Conservation (phyloP, 345 rosid species). For the Arabidopsis suecica region DNA sequence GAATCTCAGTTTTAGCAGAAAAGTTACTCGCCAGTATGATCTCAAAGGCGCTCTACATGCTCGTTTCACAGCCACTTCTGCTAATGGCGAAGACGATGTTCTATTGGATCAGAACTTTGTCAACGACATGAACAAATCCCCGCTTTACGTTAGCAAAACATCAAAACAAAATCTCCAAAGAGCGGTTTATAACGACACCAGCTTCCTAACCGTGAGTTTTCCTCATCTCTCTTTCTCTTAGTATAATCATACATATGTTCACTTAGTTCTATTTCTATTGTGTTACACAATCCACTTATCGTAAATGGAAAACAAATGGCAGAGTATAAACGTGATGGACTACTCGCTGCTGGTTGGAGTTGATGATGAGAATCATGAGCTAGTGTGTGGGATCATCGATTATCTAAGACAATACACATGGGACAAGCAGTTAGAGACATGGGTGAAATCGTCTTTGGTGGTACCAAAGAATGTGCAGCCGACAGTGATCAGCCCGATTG, state of each 20-base stretch:
- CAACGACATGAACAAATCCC: slow-evolving; percentile 87
- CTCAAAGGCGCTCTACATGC: slow-evolving; percentile 93
- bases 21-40: slow-evolving; percentile 83
- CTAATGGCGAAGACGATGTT: slow-evolving; percentile 70
- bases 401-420: slow-evolving; percentile 96
- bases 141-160: slow-evolving; percentile 80
- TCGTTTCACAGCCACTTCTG: slow-evolving; percentile 58
- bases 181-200: slow-evolving; percentile 95
- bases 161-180: slow-evolving; percentile 78
- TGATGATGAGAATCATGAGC: slow-evolving; percentile 66
- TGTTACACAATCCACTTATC: not conserved
- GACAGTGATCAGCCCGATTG: slow-evolving; percentile 87
- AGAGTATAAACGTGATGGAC: slow-evolving; percentile 96
- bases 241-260: not conserved
- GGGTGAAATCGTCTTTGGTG: slow-evolving; percentile 93
- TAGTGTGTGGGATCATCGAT: slow-evolving; percentile 96
- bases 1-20: slow-evolving; percentile 80
- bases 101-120: slow-evolving; percentile 96
- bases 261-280: not conserved
- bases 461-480: slow-evolving; percentile 84
- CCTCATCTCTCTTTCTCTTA: not conserved
- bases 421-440: slow-evolving; percentile 97
- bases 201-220: slow-evolving; percentile 82
- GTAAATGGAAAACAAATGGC: slow-evolving; percentile 37
- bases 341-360: slow-evolving; percentile 93